Evolutionary conservation across 345 rosid species (phyloP), one percentile per base, ranked within the genome.

Genomic region (Sonneratia alba): DNA sequence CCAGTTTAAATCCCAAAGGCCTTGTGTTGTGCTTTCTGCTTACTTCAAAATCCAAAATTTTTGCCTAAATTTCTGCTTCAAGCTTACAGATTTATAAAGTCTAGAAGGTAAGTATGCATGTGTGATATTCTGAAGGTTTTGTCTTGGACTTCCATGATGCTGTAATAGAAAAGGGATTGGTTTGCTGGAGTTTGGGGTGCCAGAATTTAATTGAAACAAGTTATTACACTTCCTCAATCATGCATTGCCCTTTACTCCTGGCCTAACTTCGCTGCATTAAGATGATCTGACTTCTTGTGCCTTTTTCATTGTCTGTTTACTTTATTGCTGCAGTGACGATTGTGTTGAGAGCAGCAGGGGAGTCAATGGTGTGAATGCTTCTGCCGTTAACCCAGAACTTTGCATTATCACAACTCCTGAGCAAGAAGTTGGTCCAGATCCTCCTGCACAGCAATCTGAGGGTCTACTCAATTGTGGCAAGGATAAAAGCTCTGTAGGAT

Each of bases 301-400:
- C n/a, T 42, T 24, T 27, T 47, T n/a, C 34, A 32, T 69, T 47
- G 13, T 34, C 59, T 56, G 69, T 43, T 62, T 42, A 32, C 51
- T 55, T 70, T 22, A 27, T 8, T 72, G 71, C 9, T 72, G 83
- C 85, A 90, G 92, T 40, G 77, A 81, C 34, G 85, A 80, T 74
- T 79, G 14, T 80, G 57, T 72, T n/a, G 61, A 51, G 63, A 79
- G 77, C 47, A 75, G 2, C 21, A 3, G 16, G 45, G 72, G 63
- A 68, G 70, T 36, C 64, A 79, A 36, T 80, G 76, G 63, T 71
- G 34, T 15, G 18, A 18, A 16, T 69, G 74, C 68, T 34, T 66
- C 75, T 65, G 65, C 56, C 53, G 73, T 11, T 72, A 73, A 36
- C 66, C 74, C 74, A 68, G 84, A 65, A 66, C 73, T 69, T 40